Evolutionary conservation across 805 yeast species (phyloP).

Genomic region (Metschnikowia corniflorae): DNA sequence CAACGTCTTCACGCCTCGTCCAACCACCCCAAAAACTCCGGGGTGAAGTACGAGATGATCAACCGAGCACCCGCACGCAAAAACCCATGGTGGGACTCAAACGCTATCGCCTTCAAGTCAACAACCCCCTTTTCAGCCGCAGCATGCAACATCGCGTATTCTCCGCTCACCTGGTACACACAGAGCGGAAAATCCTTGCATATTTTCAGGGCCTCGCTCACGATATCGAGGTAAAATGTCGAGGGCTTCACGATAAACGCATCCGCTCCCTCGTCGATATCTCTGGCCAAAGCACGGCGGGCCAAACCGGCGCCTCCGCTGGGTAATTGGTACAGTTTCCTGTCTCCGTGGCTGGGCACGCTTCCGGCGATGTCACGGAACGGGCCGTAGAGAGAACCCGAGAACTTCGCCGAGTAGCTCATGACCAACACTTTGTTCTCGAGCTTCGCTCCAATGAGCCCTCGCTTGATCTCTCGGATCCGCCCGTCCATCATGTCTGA

Average conservation of each 20-base stretch:
- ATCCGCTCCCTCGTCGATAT: constrained; percentile 89
- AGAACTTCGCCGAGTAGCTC: constrained; percentile 93
- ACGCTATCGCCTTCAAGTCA: constrained; percentile 77
- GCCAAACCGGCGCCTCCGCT: constrained; percentile 92
- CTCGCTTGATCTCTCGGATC: constrained; percentile 79
- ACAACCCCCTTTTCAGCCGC: constrained; percentile 94
- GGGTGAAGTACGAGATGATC: constrained; percentile 89
- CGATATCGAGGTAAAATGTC: constrained; percentile 88
- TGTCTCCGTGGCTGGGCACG: constrained; percentile 83
- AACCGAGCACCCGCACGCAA: constrained; percentile 94
- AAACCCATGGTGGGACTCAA: constrained; percentile 87
- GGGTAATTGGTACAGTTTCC: constrained; percentile 91
- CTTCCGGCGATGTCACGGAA: constrained; percentile 97
- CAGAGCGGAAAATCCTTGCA: constrained; percentile 86
- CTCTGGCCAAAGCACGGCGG: constrained; percentile 83
- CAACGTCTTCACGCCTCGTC: too few relatives aligned
- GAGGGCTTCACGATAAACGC: constrained; percentile 95
- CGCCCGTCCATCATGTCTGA: constrained; percentile 98
- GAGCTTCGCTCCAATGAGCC: constrained; percentile 71
- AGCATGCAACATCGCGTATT: constrained; percentile 96
- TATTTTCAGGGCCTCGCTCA: constrained; percentile 80
- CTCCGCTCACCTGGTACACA: constrained; percentile 96
- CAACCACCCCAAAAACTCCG: constrained; percentile 94
- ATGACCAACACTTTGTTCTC: constrained; percentile 87
- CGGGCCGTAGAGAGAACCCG: constrained; percentile 91